phyloP scores from a whole-genome alignment of 257 asterid genomes.

The Anisodus acutangulus region DNA sequence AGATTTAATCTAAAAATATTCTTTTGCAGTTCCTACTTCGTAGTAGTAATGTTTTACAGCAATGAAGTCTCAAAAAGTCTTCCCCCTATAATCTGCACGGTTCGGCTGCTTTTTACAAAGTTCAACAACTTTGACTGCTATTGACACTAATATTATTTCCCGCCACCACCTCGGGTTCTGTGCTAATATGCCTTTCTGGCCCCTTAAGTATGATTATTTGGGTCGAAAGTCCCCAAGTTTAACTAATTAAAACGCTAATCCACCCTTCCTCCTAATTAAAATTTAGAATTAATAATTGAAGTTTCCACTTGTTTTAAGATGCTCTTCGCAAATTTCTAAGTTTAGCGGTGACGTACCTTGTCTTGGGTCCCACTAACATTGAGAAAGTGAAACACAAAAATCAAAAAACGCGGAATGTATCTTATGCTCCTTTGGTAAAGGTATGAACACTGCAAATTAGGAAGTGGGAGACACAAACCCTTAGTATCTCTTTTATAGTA shows the following conservation, averaged over 20 bases:
- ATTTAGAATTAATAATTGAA: neutral
- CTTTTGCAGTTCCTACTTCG: neutral
- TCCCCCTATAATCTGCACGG: neutral
- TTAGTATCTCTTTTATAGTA: neutral
- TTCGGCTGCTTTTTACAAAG: neutral
- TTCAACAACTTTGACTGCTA: neutral
- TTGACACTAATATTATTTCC: neutral
- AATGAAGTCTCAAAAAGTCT: neutral
- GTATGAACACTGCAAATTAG: neutral
- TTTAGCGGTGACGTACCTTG: neutral
- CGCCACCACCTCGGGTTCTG: neutral
- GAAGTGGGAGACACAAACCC: neutral
- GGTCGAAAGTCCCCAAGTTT: neutral
- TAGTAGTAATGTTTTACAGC: neutral
- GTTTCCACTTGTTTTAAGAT: neutral
- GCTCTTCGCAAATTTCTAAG: neutral
- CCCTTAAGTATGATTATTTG: neutral
- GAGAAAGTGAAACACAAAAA: neutral
- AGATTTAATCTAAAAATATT: neutral
- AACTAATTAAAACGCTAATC: neutral
- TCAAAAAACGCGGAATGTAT: conserved; percentile 20
- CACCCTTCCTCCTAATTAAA: neutral
- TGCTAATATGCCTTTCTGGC: neutral
- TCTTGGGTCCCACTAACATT: neutral
- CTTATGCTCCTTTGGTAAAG: neutral